Evolutionary conservation across 2,329 filamentous ascomycete species (phyloP), one percentile per base, ranked within the genome.

Genomic region (Fusarium nelsonii): DNA sequence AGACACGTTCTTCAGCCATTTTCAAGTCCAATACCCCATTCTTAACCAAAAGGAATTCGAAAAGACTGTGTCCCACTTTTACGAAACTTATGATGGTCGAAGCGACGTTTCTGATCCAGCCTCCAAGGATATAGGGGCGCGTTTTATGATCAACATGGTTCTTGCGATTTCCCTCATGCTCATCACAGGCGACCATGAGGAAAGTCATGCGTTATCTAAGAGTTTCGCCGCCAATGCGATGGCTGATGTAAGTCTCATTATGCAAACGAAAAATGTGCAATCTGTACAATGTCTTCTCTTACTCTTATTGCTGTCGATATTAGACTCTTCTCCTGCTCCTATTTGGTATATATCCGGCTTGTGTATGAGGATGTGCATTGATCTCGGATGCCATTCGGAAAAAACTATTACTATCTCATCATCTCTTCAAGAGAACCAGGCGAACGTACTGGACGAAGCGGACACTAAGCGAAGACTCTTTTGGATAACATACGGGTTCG

Each of bases 131-230:
- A 20, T 63, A 3, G 40, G 58, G n/a, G 45, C 23, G 2, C 49
- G 49, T 4, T 63, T 63, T 8, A 63, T 63, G 60, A 52, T 63
- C 0, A 63, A 63, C n/a, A 63, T 63, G 60, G 49, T 63, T 1
- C 49, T 63, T 39, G 30, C 58, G 1, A 63, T 63, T 4, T 41
- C 60, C 1, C 41, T 63, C 2, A 57, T 48, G 23, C 57, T 55
- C 3, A 63, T 63, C 58, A 45, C 32, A 2, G 23, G 36, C 0
- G 58, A 63, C 2, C 49, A 63, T 18, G 44, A 63, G 2, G 41
- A 63, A 30, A 63, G 58, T 3, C 26, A 33, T 7, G 4, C 41
- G 9, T 3, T 63, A 8, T 63, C 60, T 1, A 63, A 57, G 18
- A 8, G 20, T 8, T 43, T 63, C 10, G 48, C 60, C 23, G 36